These are phyloP conservation scores for Sicyos baderoa DNA, from an alignment of 306 rosid species.

Conservation along the genomic window DNA sequence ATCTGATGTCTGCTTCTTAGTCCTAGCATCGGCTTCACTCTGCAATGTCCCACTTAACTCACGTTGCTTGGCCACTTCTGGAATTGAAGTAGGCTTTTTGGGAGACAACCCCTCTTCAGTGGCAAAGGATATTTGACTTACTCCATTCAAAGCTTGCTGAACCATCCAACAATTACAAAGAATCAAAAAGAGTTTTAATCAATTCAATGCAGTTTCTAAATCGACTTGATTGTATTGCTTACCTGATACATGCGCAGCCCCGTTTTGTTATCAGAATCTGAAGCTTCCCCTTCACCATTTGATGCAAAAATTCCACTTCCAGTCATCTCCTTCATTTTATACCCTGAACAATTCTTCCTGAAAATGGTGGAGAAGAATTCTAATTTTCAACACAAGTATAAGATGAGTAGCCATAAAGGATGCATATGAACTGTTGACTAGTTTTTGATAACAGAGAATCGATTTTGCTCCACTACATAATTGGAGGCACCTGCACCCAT, in stretches of 20 bases:
- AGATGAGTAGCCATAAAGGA: background rate
- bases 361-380: constrained; percentile 11
- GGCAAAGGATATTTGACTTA: constrained; percentile 73
- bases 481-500: no score
- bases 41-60: constrained; percentile 72
- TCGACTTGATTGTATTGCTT: constrained; percentile 3
- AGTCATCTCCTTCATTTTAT: constrained; percentile 58
- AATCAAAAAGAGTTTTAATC: background rate
- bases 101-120: constrained; percentile 53
- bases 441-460: no score
- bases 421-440: background rate
- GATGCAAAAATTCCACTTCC: constrained; percentile 62
- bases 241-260: constrained; percentile 63
- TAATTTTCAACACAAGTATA: background rate
- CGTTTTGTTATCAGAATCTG: constrained; percentile 44
- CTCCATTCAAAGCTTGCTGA: constrained; percentile 62
- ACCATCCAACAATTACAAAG: background rate
- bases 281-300: constrained; percentile 30
- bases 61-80: constrained; percentile 91
- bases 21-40: constrained; percentile 38
- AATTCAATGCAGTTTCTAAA: background rate
- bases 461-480: no score
- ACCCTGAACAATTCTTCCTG: constrained; percentile 68
- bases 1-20: constrained; percentile 47
- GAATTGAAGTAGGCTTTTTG: constrained; percentile 54